These are phyloP conservation scores for Fusarium sarcochroum DNA, from an alignment of 2,329 filamentous ascomycete genomes.

Conservation along the genomic window DNA sequence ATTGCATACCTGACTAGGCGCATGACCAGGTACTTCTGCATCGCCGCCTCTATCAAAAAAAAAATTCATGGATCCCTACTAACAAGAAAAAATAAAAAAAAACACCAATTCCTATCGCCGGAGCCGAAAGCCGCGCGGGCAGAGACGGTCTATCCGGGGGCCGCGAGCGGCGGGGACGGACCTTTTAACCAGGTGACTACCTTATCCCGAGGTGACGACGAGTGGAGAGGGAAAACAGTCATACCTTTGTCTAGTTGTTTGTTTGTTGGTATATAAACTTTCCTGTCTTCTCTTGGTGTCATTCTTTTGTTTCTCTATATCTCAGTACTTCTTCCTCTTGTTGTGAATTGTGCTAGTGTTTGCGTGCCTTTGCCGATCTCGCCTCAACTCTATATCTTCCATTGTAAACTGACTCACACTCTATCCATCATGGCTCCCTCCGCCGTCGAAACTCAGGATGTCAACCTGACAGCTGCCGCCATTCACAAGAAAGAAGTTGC, in stretches of 20 bases:
- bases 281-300: not conserved
- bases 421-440: slow-evolving; percentile 61
- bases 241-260: not conserved
- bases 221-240: slow-evolving; percentile 27
- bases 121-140: slow-evolving; percentile 47
- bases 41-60: slow-evolving; percentile 24
- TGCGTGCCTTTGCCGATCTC: slow-evolving; percentile 9
- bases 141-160: slow-evolving; percentile 47
- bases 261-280: slow-evolving; percentile 25
- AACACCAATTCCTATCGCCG: slow-evolving; percentile 27
- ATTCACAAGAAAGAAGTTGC: slow-evolving; percentile 64
- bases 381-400: not conserved
- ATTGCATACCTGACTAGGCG: not conserved
- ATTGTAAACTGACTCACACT: slow-evolving; percentile 1
- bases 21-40: slow-evolving; percentile 33
- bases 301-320: not conserved
- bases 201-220: slow-evolving; percentile 3
- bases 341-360: not conserved
- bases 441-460: slow-evolving; percentile 61
- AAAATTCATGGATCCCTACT: slow-evolving; percentile 4
- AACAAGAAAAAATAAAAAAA: not conserved
- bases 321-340: not conserved
- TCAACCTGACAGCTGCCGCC: slow-evolving; percentile 67
- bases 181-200: slow-evolving; percentile 25
- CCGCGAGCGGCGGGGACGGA: slow-evolving; percentile 31